Base-by-base conservation (phyloP, 805 yeast genomes). In the Danielozyma ontarioensis region DNA sequence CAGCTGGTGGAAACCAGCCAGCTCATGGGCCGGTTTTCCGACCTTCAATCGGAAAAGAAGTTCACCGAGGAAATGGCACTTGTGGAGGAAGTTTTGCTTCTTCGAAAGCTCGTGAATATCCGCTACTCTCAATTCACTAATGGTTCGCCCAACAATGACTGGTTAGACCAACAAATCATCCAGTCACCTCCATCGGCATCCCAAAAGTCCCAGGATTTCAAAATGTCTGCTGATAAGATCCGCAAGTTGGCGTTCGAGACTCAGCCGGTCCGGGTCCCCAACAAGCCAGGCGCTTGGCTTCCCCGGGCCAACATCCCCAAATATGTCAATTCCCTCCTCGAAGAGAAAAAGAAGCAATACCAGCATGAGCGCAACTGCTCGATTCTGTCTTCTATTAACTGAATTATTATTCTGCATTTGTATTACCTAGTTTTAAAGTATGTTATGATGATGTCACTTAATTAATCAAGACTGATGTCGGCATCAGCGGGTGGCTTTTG, bases 51-150 rank as follows among this genome's bases (percentile, higher is more conserved):
- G 4, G 70, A 64, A 38, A 53, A 55, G 29, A 50, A 58, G 17
- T 48, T 46, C 26, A 48, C 55, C 3, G 59, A 53, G 3, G 61
- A 58, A 25, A 41, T 62, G 26, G 61, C 63, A 1, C 44, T 74
- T 12, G 42, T 71, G 0, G 69, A 70, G 22, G 78, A 76, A 45
- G 62, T 76, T 8, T 47, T 55, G 2, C 50, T 64, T 13, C 51
- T 77, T 27, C 58, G 70, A 33, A 57, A 59, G 15, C 51, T 67
- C 44, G 52, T 55, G 6, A 23, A 31, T 13, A 18, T 21, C 24
- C 35, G 32, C 14, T 16, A 23, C 31, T 13, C 26, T 13, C 10
- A 17, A 17, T 3, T 3, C 28, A 1, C 18, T 13, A 30, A 19
- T 13, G 8, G 15, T 15, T 15, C 21, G 13, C 14, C 10, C 4